Base-by-base conservation (phyloP, 2,329 filamentous ascomycete species). In the Aureobasidium pullulans region DNA sequence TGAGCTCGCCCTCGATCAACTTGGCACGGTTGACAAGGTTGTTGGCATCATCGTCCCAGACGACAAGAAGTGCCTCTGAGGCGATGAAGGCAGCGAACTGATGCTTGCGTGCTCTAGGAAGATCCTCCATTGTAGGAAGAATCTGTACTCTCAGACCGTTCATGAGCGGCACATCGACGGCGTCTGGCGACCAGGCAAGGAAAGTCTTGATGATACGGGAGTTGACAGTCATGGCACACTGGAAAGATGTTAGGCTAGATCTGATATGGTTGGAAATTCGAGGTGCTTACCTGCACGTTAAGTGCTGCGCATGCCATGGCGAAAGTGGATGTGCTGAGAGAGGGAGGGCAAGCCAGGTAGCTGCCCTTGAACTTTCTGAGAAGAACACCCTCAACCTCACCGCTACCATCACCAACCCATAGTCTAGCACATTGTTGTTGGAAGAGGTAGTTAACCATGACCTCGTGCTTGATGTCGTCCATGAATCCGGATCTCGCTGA, bases 391-490 rank as follows among this genome's bases (percentile, higher is more conserved):
- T 91, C 88, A 6, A 84, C 72, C 64, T 86, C 82, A 11, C 85
- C 86, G 50, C 80, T 84, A 37, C 81, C 83, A 65, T 89, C 85
- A 34, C 83, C 83, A 19, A 90, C 84, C 88, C 88, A 91, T 36
- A 90, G 79, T 62, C 84, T 82, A 11, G 83, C 81, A 68, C 86
- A 90, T 73, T 90, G 87, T 70, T 91, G 87, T 71, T 91, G 88
- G 72, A 90, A 90, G 29, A 92, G 77, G 70, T 89, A 90, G 73
- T 89, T 90, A 62, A 89, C 87, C 87, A 91, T 91, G 62, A 91
- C 86, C 71, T 91, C 88, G 68, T 90, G 85, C 72, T 87, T 89
- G 72, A 90, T 87, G 63, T 89, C 86, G 61, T 89, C 85, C 10
- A 88, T 72, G 61, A 86, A 62, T 1, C 49, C 54, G 16, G 61